A percentile compares a stretch with the other conserved stretches of the same genome.
phyloP scores from a whole-genome alignment of 305 asterid species.

The Fraxinus latifolia region DNA sequence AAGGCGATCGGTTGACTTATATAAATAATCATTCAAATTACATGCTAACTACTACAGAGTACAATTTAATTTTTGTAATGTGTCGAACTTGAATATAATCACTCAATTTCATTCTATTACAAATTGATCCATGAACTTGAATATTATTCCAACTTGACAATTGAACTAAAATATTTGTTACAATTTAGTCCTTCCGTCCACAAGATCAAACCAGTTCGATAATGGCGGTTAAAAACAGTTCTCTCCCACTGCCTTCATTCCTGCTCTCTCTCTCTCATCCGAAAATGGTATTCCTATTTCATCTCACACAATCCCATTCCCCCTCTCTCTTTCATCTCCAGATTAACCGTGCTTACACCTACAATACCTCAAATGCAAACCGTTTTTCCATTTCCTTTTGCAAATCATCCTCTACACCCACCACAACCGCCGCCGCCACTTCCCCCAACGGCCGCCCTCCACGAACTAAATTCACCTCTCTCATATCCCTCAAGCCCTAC shows the following conservation, averaged over 20 bases:
- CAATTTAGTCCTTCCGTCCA: neutral
- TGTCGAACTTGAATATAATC: neutral
- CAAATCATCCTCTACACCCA: slow-evolving; percentile 26
- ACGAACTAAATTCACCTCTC: slow-evolving; percentile 30
- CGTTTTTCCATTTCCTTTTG: slow-evolving; percentile 8
- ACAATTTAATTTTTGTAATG: neutral
- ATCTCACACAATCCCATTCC: slow-evolving; percentile 6
- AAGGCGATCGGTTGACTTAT: neutral
- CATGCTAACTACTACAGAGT: neutral
- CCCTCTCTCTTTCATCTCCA: slow-evolving; percentile 34
- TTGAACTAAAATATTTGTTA: neutral
- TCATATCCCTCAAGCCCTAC: slow-evolving; percentile 54
- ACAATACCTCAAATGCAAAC: neutral
- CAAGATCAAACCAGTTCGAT: neutral
- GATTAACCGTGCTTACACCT: slow-evolving; percentile 12
- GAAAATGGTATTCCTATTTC: slow-evolving; percentile 21
- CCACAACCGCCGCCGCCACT: slow-evolving; percentile 18
- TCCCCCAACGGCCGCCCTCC: slow-evolving; percentile 24
- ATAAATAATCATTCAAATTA: neutral
- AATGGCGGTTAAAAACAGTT: neutral
- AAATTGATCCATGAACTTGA: neutral
- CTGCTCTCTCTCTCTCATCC: neutral
- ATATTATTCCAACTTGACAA: neutral
- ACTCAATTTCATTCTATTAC: neutral
- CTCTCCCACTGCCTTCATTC: neutral